A percentile compares a stretch with the other conserved stretches of the same genome.
Evolutionary conservation across 352 stramenopile species (phyloP).

Genomic region (Saprolegnia diclina): DNA sequence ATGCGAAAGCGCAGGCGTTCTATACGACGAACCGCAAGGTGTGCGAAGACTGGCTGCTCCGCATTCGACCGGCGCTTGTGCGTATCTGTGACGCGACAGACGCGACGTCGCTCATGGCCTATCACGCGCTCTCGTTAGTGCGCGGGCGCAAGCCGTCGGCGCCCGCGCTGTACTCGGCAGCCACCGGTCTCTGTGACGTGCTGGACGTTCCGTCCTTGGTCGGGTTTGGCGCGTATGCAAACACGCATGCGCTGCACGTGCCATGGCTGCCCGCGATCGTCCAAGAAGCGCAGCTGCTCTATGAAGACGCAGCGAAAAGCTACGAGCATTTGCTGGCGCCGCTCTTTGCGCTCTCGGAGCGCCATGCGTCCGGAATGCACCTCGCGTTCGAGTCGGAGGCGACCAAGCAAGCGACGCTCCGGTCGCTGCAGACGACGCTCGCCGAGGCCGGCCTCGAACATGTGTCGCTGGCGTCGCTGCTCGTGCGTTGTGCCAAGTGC

Average conservation of each 20-base stretch:
- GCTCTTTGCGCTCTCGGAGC: slow-evolving; percentile 24
- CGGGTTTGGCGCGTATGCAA: slow-evolving; percentile 30
- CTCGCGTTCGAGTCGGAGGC: slow-evolving; percentile 18
- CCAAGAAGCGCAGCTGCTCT: slow-evolving; percentile 50
- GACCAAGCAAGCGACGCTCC: neutral
- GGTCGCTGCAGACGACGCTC: slow-evolving; percentile 32
- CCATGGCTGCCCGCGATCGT: slow-evolving; percentile 38
- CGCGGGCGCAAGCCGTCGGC: slow-evolving; percentile 35
- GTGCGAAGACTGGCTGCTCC: slow-evolving; percentile 64
- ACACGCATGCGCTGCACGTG: slow-evolving; percentile 31
- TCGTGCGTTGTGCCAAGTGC: slow-evolving; percentile 49
- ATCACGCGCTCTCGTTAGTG: slow-evolving; percentile 46
- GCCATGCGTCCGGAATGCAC: neutral
- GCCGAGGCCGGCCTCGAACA: slow-evolving; percentile 37
- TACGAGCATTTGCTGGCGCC: slow-evolving; percentile 40
- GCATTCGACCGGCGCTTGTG: slow-evolving; percentile 49
- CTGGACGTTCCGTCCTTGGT: slow-evolving; percentile 52
- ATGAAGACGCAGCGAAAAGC: slow-evolving; percentile 51
- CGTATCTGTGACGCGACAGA: slow-evolving; percentile 35
- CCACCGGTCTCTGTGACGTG: slow-evolving; percentile 37
- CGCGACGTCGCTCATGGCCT: slow-evolving; percentile 34
- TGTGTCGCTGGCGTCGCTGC: slow-evolving; percentile 35
- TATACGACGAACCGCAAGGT: slow-evolving; percentile 61
- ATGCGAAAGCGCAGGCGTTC: slow-evolving; percentile 44
- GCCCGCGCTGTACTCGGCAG: slow-evolving; percentile 44